These are phyloP conservation scores for California macrophylla DNA, from an alignment of 441 rosid genomes.

Conservation along the genomic window DNA sequence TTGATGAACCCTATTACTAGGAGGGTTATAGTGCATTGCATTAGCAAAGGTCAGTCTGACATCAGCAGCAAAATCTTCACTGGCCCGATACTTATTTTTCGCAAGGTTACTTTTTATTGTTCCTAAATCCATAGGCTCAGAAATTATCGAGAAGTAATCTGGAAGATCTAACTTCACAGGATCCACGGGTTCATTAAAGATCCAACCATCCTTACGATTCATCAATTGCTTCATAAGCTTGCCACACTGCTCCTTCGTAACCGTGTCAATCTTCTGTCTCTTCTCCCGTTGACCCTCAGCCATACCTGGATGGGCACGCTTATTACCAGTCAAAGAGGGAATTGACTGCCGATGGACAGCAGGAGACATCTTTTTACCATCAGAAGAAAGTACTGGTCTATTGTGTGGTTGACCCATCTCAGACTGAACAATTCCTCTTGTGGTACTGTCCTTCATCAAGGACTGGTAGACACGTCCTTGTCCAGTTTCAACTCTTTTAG, in stretches of 20 bases:
- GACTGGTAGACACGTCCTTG: background rate
- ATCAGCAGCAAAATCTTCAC: constrained; percentile 55
- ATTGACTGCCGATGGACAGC: constrained; percentile 17
- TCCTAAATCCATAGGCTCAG: constrained; percentile 58
- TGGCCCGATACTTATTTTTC: constrained; percentile 28
- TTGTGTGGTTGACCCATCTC: constrained; percentile 12
- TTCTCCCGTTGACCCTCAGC: constrained; percentile 33
- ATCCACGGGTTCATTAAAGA: constrained; percentile 49
- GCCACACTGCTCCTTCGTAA: constrained; percentile 40
- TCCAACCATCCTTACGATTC: constrained; percentile 31
- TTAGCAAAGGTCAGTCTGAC: constrained; percentile 47
- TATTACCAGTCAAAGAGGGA: constrained; percentile 16
- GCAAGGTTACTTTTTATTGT: constrained; percentile 39
- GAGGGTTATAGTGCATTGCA: constrained; percentile 55
- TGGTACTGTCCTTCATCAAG: background rate
- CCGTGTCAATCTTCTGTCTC: constrained; percentile 51
- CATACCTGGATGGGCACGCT: constrained; percentile 34
- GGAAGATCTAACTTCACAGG: constrained; percentile 42
- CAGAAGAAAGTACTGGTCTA: background rate
- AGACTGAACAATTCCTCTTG: constrained; percentile 11
- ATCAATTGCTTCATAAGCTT: constrained; percentile 32
- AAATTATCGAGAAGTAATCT: constrained; percentile 48
- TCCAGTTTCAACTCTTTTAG: background rate
- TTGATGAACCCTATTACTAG: constrained; percentile 31
- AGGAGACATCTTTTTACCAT: constrained; percentile 16